These are phyloP conservation scores for Suillus cothurnatus DNA, from an alignment of 768 basidiomycete species.

Conservation along the genomic window DNA sequence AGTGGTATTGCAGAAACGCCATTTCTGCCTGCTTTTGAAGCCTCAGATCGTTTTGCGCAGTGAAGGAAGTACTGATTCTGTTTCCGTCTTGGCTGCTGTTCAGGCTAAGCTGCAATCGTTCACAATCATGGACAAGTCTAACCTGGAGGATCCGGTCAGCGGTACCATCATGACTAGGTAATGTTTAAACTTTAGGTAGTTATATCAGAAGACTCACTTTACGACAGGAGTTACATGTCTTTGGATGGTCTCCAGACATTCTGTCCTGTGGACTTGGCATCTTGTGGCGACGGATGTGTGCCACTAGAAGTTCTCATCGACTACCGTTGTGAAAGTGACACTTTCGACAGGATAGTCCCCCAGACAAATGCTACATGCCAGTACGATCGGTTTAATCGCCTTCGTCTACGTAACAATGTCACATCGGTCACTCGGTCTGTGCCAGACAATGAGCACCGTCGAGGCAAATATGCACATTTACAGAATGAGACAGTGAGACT, in stretches of 20 bases:
- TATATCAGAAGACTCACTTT: neutral
- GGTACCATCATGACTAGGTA: conserved; percentile 87
- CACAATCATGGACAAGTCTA: conserved; percentile 76
- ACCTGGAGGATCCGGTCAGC: conserved; percentile 81
- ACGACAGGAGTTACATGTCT: conserved; percentile 69
- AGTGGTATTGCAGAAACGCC: conserved; percentile 66
- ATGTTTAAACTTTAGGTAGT: conserved; percentile 17
- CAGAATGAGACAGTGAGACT: conserved; percentile 61
- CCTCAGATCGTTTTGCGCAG: conserved; percentile 86
- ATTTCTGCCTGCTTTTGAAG: conserved; percentile 86
- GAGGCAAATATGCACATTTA: conserved; percentile 46
- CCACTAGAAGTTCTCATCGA: conserved; percentile 93
- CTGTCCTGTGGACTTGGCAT: conserved; percentile 56
- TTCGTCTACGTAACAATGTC: conserved; percentile 76
- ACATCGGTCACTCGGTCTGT: conserved; percentile 48
- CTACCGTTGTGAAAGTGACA: conserved; percentile 74
- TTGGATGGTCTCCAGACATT: conserved; percentile 87
- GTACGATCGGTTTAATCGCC: conserved; percentile 94
- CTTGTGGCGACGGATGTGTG: conserved; percentile 56
- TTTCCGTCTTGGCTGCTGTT: conserved; percentile 75
- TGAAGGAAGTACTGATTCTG: conserved; percentile 41
- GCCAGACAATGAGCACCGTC: conserved; percentile 38
- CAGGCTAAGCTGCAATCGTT: conserved; percentile 80
- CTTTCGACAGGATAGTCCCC: conserved; percentile 88
- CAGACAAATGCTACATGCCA: conserved; percentile 84